These are phyloP conservation scores for Entomortierella beljakovae DNA, from an alignment of 192 early-diverging fungal genomes.

Conservation along the genomic window DNA sequence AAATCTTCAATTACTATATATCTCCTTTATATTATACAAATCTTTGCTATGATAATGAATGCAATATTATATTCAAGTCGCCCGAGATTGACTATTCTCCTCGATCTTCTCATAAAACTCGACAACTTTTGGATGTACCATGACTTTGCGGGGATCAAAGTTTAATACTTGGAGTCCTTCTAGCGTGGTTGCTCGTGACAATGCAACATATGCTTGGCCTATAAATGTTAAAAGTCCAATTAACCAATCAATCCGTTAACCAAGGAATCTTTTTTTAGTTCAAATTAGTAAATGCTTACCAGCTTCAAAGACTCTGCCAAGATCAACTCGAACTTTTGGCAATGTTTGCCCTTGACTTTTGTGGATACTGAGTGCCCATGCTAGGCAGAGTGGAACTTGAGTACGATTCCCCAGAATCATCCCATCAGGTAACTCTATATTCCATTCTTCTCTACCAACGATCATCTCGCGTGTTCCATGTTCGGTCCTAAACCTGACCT, in stretches of 20 bases:
- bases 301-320: slow-evolving; percentile 83
- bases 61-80: background rate
- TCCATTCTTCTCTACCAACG: slow-evolving; percentile 39
- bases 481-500: slow-evolving; percentile 19
- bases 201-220: slow-evolving; percentile 86
- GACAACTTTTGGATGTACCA: slow-evolving; percentile 76
- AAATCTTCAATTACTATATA: too few relatives aligned
- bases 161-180: slow-evolving; percentile 75
- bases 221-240: background rate
- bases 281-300: too few relatives aligned
- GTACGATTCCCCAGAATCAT: slow-evolving; percentile 8
- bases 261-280: too few relatives aligned
- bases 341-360: slow-evolving; percentile 91
- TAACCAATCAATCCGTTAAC: too few relatives aligned
- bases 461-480: slow-evolving; percentile 17
- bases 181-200: slow-evolving; percentile 77
- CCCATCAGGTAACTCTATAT: slow-evolving; percentile 19
- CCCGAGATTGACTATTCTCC: background rate
- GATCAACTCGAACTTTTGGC: slow-evolving; percentile 79
- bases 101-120: slow-evolving; percentile 63
- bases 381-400: slow-evolving; percentile 79
- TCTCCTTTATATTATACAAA: too few relatives aligned
- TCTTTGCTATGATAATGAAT: too few relatives aligned
- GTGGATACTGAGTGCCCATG: slow-evolving; percentile 90
- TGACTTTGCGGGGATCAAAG: slow-evolving; percentile 72